Conservation (phyloP, 345 rosid genomes). For the Eucalyptus curtisii region DNA sequence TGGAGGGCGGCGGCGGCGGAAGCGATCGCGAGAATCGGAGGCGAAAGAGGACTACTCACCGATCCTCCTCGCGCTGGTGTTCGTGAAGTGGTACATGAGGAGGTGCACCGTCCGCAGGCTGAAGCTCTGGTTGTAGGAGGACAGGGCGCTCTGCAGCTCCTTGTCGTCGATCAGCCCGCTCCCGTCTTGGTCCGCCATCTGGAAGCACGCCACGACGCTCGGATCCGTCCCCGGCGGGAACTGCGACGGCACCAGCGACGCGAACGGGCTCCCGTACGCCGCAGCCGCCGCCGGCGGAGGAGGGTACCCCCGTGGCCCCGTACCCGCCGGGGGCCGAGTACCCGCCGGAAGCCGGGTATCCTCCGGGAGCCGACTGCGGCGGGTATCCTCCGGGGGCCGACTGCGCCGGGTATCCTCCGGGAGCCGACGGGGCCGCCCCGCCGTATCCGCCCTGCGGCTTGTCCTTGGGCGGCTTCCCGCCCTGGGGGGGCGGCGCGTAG, state of each 20-base stretch:
- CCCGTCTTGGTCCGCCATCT: conserved; percentile 73
- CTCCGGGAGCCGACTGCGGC: neutral
- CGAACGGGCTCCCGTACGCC: conserved; percentile 53
- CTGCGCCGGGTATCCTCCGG: neutral
- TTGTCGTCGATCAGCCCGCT: conserved; percentile 86
- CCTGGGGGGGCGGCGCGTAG: conserved; percentile 21
- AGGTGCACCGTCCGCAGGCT: conserved; percentile 85
- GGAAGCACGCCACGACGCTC: conserved; percentile 73
- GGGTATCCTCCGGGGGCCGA: neutral
- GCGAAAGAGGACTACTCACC: conserved; percentile 30
- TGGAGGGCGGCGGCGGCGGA: neutral
- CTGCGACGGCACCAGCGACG: conserved; percentile 58
- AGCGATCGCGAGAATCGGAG: neutral
- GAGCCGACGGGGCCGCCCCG: neutral
- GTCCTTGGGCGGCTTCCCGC: conserved; percentile 59
- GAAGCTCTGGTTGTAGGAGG: conserved; percentile 75
- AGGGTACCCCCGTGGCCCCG: neutral
- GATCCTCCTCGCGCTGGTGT: conserved; percentile 55
- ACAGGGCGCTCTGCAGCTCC: conserved; percentile 76
- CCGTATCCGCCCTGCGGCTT: conserved; percentile 17
- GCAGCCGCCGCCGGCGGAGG: conserved; percentile 7
- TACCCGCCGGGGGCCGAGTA: neutral
- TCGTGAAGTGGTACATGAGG: conserved; percentile 77
- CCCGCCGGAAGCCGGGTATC: neutral
- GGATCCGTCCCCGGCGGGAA: conserved; percentile 90